Evolutionary conservation across 257 asterid genomes (phyloP).

Genomic region (Primulina eburnea): DNA sequence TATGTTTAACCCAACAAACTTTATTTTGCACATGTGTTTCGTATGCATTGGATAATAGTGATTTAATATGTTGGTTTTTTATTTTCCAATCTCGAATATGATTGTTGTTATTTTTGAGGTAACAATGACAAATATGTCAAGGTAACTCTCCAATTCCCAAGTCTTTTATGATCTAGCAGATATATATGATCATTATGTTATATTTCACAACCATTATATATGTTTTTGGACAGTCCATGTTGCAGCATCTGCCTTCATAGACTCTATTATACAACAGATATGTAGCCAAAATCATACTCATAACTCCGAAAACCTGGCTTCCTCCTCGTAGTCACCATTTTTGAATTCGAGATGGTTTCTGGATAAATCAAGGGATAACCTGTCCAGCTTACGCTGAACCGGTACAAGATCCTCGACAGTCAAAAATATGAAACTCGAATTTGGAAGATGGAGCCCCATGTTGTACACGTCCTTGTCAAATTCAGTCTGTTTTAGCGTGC

Average conservation of each 20-base stretch:
- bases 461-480: conserved; percentile 41
- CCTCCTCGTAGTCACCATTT: conserved; percentile 7
- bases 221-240: neutral
- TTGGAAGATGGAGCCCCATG: conserved; percentile 55
- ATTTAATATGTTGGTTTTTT: no score
- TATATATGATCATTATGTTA: no score
- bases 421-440: conserved; percentile 39
- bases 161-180: neutral
- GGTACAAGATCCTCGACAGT: conserved; percentile 59
- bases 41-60: no score
- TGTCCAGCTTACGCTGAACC: conserved; percentile 13
- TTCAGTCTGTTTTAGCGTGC: conserved; percentile 39
- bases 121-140: no score
- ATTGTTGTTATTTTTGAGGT: no score
- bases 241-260: neutral
- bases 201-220: neutral
- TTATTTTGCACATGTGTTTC: no score
- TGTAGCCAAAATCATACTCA: neutral
- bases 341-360: conserved; percentile 5
- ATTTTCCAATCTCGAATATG: no score
- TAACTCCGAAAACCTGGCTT: neutral
- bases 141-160: neutral
- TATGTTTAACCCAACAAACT: no score
- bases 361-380: conserved; percentile 2
- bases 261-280: neutral